Evolutionary conservation across 2,329 filamentous ascomycete species (phyloP).

Genomic region (Microcyclosporella mali): DNA sequence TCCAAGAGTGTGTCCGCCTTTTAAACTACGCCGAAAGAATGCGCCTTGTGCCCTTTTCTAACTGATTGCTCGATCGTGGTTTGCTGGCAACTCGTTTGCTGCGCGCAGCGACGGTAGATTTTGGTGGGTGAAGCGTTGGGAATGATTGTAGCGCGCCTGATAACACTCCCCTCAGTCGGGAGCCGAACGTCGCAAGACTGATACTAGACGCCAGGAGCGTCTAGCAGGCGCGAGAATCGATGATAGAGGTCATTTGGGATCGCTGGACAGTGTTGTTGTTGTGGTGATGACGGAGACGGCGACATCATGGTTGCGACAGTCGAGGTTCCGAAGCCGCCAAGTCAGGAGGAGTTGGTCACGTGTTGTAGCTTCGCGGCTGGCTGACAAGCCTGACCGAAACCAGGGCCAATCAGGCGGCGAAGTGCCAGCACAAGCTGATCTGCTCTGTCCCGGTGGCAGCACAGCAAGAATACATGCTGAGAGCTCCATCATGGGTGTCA

Average conservation of each 20-base stretch:
- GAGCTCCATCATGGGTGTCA: neutral
- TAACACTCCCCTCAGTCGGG: conserved; percentile 31
- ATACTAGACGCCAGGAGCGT: conserved; percentile 29
- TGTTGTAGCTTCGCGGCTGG: too few relatives aligned
- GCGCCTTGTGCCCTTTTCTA: too few relatives aligned
- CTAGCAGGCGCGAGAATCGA: conserved; percentile 26
- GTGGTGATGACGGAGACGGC: conserved; percentile 6
- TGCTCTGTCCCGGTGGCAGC: neutral
- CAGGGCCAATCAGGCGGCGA: neutral
- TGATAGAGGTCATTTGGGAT: conserved; percentile 13
- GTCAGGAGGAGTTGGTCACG: too few relatives aligned
- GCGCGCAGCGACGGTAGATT: too few relatives aligned
- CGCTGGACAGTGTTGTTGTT: conserved; percentile 11
- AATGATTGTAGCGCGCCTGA: conserved; percentile 9
- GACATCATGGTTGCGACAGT: neutral
- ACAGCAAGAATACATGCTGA: neutral
- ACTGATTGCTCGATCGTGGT: too few relatives aligned
- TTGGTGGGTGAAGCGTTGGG: too few relatives aligned
- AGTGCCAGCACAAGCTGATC: neutral
- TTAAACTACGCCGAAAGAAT: neutral
- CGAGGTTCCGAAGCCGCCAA: neutral
- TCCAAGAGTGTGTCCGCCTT: neutral
- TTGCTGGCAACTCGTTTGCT: too few relatives aligned
- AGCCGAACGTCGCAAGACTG: conserved; percentile 27
- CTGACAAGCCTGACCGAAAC: too few relatives aligned